Base-by-base conservation (phyloP, 2,329 filamentous ascomycete genomes). In the Neobulgaria alba region DNA sequence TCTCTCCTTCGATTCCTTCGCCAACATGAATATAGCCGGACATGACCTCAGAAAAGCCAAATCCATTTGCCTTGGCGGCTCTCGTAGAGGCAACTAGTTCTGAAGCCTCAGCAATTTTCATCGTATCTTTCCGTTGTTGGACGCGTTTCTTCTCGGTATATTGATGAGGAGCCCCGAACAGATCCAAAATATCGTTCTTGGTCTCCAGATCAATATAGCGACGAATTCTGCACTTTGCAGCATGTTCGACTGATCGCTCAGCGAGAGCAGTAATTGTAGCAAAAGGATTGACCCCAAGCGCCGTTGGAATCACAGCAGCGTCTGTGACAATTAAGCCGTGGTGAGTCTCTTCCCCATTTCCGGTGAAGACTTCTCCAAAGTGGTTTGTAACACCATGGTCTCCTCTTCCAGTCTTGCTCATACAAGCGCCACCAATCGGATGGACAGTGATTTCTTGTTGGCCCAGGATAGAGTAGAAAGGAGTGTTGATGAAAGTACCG, bases 231-330 rank as follows among this genome's bases (percentile, higher is more conserved):
- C 61, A 60, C 38, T 60, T 48, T 2, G 69, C 65, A 37, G 72
- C 71, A 4, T 66, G 56, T 38, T 75, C 71, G 5, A 82, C 68
- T 0, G 73, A 73, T 8, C 80, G 66, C 59, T 84, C 80, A 0
- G 80, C 78, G 15, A 85, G 67, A 2, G 80, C 79, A 0, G 78
- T 72, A 48, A 84, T 84, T 1, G 79, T 85, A 1, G 79, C 80
- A 38, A 82, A 71, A 0, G 80, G 79, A 52, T 85, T 85, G 3
- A 77, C 75, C 10, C 78, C 64, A 2, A 84, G 63, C 1, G 79
- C 71, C 5, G 71, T 70, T 0, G 80, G 79, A 12, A 85, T 70
- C 1, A 76, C 61, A 2, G 79, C 67, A 7, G 64, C 78, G 53
- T 85, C 80, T 0, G 72, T 73, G 20, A 80, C 73, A 14, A 82